A percentile compares a stretch with the other conserved stretches of the same genome.
Evolutionary conservation across 2,329 filamentous ascomycete species (phyloP).

Genomic region (Ophiostoma piceae): DNA sequence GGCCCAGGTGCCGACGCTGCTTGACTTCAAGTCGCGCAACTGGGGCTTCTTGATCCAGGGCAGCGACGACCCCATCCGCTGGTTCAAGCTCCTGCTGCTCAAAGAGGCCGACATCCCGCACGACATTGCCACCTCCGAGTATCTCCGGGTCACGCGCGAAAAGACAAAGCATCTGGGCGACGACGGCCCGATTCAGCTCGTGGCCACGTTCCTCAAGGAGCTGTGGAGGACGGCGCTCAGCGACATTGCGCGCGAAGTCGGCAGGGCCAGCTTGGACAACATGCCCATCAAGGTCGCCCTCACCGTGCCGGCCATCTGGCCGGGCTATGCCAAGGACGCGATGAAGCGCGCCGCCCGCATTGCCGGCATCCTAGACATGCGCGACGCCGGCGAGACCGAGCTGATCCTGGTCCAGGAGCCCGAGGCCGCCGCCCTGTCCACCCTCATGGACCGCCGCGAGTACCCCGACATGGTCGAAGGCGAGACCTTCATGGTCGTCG

Average conservation of each 20-base stretch:
- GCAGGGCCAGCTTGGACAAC: slow-evolving; percentile 4
- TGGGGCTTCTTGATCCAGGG: slow-evolving; percentile 20
- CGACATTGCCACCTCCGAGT: slow-evolving; percentile 22
- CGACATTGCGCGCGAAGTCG: slow-evolving; percentile 29
- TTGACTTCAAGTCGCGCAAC: slow-evolving; percentile 15
- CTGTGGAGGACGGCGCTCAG: slow-evolving; percentile 34
- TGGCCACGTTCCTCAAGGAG: slow-evolving; percentile 33
- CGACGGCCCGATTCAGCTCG: slow-evolving; percentile 30
- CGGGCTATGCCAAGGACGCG: slow-evolving; percentile 34
- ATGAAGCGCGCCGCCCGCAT: slow-evolving; percentile 37
- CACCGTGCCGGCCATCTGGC: slow-evolving; percentile 46
- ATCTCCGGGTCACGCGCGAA: slow-evolving; percentile 14
- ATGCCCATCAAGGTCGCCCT: slow-evolving; percentile 37
- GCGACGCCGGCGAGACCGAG: slow-evolving; percentile 30
- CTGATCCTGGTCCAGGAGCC: slow-evolving; percentile 41
- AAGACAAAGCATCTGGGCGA: slow-evolving; percentile 19
- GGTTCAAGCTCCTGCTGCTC: slow-evolving; percentile 27
- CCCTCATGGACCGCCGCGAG: slow-evolving; percentile 31
- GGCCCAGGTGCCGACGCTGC: slow-evolving; percentile 24
- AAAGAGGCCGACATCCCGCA: slow-evolving; percentile 22
- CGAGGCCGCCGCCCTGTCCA: slow-evolving; percentile 42
- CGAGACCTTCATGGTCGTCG: slow-evolving; percentile 31
- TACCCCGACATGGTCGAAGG: slow-evolving; percentile 24
- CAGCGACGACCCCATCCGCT: slow-evolving; percentile 21
- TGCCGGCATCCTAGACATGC: slow-evolving; percentile 36